Evolutionary conservation across 805 yeast genomes (phyloP).

Genomic region (Komagataella pastoris): DNA sequence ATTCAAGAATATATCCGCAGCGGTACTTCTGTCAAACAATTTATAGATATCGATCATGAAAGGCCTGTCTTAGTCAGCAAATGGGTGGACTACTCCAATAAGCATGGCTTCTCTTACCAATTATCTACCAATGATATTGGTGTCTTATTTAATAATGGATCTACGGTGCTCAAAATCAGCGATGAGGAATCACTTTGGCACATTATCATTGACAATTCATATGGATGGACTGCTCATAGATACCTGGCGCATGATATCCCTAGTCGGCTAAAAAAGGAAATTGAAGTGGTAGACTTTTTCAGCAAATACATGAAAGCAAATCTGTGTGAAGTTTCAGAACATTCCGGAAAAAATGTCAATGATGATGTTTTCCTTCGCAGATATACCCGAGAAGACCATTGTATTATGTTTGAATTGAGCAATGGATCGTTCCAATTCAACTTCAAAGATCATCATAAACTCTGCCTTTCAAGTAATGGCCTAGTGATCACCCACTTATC

Average conservation of each 20-base stretch:
- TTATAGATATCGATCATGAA: constrained; percentile 14
- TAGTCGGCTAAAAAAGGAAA: constrained; percentile 44
- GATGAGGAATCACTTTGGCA: constrained; percentile 56
- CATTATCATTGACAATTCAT: constrained; percentile 31
- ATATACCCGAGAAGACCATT: constrained; percentile 66
- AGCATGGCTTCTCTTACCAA: constrained; percentile 91
- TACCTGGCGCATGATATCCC: constrained; percentile 29
- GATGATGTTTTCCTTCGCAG: constrained; percentile 71
- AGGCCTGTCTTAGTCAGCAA: constrained; percentile 71
- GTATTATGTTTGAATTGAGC: constrained; percentile 85
- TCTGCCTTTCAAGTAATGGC: constrained; percentile 69
- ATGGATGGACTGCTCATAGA: constrained; percentile 43
- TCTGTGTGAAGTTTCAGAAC: constrained; percentile 66
- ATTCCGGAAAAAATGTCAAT: constrained; percentile 28
- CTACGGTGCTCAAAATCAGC: constrained; percentile 62
- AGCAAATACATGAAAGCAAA: constrained; percentile 88
- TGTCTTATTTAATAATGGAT: constrained; percentile 75
- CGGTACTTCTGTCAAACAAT: not conserved
- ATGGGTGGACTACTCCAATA: constrained; percentile 97
- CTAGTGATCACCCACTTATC: constrained; percentile 69
- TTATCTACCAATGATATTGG: constrained; percentile 84
- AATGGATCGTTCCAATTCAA: constrained; percentile 91
- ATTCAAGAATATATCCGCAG: constrained; percentile 12
- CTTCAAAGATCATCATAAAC: constrained; percentile 88
- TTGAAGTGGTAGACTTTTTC: constrained; percentile 80